Base-by-base conservation (phyloP, 192 early-diverging fungal genomes). In the Linnemannia hyalina region DNA sequence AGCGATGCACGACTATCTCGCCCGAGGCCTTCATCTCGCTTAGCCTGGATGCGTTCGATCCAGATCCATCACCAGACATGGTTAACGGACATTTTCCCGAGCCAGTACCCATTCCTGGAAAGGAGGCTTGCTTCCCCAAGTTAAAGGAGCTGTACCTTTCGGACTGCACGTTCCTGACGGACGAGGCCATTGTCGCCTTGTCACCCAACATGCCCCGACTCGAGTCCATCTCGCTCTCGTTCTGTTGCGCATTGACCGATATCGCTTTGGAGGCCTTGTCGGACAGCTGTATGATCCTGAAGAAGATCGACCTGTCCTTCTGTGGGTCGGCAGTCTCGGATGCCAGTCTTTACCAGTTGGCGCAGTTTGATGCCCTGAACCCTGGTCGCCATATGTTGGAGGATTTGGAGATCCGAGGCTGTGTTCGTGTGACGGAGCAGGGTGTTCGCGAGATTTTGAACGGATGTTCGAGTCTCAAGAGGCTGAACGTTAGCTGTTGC, bases 141-240 rank as follows among this genome's bases (percentile, higher is more conserved):
- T 88, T 96, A 42, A 68, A 88, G 38, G 89, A 92, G 10, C 85
- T 97, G 3, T 90, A 89, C 54, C 88, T 97, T 9, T 91, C 90
- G 23, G 96, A 97, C 81, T 97, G 96, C 80, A 94, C 93, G 3
- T 97, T 96, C 75, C 82, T 97, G 20, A 93, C 94, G 6, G 95
- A 96, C 68, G 87, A 84, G 8, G 90, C 95, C 3, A 91, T 96
- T 38, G 54, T 88, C 10, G 73, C 80, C n/a, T 54, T 96, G 23
- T 90, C 91, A 2, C 80, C 80, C 1, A 85, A 87, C 20, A 93
- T 94, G 80, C 93, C 93, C 26, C 77, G 86, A 3, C 84, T 96
- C 2, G 63, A 90, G 70, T 68, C 78, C 22, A 83, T 95, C 6
- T 92, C 90, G 11, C 91, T 96, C 22, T 93, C 92, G 35, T 96